Evolutionary conservation across 2,329 filamentous ascomycete genomes (phyloP).

Genomic region (Paraphaeosphaeria sporulosa): DNA sequence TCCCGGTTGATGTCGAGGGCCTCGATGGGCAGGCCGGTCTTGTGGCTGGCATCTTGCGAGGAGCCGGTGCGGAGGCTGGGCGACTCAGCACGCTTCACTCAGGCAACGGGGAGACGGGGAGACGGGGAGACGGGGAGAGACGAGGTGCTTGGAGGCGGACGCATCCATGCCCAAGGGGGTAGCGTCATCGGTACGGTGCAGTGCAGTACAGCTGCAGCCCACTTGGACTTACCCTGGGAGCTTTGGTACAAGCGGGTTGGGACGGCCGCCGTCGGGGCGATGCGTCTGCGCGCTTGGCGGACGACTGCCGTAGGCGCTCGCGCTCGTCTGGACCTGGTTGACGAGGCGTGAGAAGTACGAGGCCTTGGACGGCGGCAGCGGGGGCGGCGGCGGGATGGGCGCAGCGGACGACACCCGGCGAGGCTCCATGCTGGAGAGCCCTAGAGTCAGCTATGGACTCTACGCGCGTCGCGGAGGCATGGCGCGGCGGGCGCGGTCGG

Average conservation of each 20-base stretch:
- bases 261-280: slow-evolving; percentile 46
- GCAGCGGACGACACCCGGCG: slow-evolving; percentile 22
- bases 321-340: slow-evolving; percentile 59
- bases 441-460: slow-evolving; percentile 4
- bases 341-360: slow-evolving; percentile 61
- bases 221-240: slow-evolving; percentile 49
- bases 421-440: slow-evolving; percentile 24
- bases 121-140: background rate
- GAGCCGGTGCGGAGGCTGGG: slow-evolving; percentile 54
- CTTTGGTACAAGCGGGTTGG: slow-evolving; percentile 47
- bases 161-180: slow-evolving; percentile 8
- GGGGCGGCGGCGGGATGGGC: slow-evolving; percentile 43
- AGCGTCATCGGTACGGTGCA: background rate
- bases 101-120: background rate
- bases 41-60: slow-evolving; percentile 66
- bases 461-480: slow-evolving; percentile 11
- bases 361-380: slow-evolving; percentile 44
- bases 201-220: background rate
- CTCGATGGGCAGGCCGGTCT: slow-evolving; percentile 69
- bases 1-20: slow-evolving; percentile 70
- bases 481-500: background rate
- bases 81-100: slow-evolving; percentile 19
- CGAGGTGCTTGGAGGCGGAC: slow-evolving; percentile 8
- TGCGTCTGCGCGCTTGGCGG: slow-evolving; percentile 60
- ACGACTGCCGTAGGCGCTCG: slow-evolving; percentile 56